A percentile compares a stretch with the other conserved stretches of the same genome.
Conservation (phyloP, 352 stramenopile species). For the Phytophthora nicotianae region DNA sequence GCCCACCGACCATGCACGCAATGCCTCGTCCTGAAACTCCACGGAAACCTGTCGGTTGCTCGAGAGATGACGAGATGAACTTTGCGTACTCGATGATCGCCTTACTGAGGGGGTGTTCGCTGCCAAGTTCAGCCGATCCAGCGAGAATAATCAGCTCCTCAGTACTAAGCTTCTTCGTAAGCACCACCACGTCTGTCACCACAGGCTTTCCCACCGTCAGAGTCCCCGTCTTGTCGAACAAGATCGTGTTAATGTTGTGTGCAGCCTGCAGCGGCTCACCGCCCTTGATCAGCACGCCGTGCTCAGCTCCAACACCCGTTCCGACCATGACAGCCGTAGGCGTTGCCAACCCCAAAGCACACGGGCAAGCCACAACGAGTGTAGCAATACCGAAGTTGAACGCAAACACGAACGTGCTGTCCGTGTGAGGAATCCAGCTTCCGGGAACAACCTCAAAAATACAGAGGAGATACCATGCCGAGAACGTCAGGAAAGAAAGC, state of each 20-base stretch:
- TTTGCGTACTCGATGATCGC: slow-evolving; percentile 93
- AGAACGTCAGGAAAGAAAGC: slow-evolving; percentile 94
- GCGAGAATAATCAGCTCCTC: slow-evolving; percentile 88
- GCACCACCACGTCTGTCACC: slow-evolving; percentile 86
- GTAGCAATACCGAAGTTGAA: slow-evolving; percentile 98
- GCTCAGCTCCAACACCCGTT: slow-evolving; percentile 95
- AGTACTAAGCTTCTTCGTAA: slow-evolving; percentile 78
- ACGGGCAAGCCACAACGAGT: slow-evolving; percentile 99
- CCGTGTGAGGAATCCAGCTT: slow-evolving; percentile 70
- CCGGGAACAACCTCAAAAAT: slow-evolving; percentile 60
- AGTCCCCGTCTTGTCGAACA: slow-evolving; percentile 99
- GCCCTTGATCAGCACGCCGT: slow-evolving; percentile 99
- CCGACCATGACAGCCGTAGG: slow-evolving; percentile 99
- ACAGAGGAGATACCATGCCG: slow-evolving; percentile 93
- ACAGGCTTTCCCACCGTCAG: slow-evolving; percentile 93
- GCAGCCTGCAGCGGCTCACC: slow-evolving; percentile 93
- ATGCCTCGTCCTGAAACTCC: slow-evolving; percentile 91
- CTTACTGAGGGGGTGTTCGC: slow-evolving; percentile 94
- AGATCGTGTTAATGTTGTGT: slow-evolving; percentile 93
- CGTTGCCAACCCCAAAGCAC: slow-evolving; percentile 97
- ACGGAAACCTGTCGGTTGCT: slow-evolving; percentile 79
- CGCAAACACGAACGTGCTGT: slow-evolving; percentile 91
- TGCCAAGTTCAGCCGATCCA: slow-evolving; percentile 92
- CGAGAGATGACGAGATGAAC: slow-evolving; percentile 76
- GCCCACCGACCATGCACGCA: slow-evolving; percentile 66